A percentile compares a stretch with the other conserved stretches of the same genome.
Evolutionary conservation across 2,329 filamentous ascomycete species (phyloP).

Genomic region (Cadophora luteo-olivacea): DNA sequence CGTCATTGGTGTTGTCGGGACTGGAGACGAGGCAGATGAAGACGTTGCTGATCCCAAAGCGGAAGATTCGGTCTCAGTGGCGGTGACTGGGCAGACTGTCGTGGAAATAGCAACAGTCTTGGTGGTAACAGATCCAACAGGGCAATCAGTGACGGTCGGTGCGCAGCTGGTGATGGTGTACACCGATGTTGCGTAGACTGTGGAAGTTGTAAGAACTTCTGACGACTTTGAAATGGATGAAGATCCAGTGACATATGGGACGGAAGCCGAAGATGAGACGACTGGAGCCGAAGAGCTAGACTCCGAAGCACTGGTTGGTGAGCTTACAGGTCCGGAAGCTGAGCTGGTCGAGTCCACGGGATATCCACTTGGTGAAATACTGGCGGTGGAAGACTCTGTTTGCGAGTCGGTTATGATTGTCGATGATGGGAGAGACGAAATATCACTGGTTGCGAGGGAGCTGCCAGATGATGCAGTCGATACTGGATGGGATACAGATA

Average conservation of each 20-base stretch:
- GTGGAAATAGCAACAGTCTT: slow-evolving; percentile 16
- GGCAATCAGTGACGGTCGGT: slow-evolving; percentile 13
- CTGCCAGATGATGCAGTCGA: slow-evolving; percentile 2
- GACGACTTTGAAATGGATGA: neutral
- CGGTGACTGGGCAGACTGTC: slow-evolving; percentile 14
- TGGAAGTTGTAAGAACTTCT: slow-evolving; percentile 2
- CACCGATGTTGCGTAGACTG: slow-evolving; percentile 14
- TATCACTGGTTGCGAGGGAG: neutral
- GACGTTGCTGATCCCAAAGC: neutral
- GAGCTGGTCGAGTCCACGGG: neutral
- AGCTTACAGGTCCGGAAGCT: neutral
- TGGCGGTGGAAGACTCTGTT: neutral
- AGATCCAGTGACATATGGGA: neutral
- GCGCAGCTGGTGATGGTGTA: slow-evolving; percentile 13
- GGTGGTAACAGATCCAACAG: slow-evolving; percentile 17
- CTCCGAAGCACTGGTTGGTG: neutral
- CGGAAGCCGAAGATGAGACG: neutral
- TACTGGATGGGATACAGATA: neutral
- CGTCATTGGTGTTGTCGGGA: neutral
- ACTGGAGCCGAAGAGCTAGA: neutral
- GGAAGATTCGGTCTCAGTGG: neutral
- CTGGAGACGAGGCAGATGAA: neutral
- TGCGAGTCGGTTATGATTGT: neutral
- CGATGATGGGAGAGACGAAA: neutral
- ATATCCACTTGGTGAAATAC: no score